phyloP scores from a whole-genome alignment of 2,329 filamentous ascomycete species.

The Trichoderma sp. region DNA sequence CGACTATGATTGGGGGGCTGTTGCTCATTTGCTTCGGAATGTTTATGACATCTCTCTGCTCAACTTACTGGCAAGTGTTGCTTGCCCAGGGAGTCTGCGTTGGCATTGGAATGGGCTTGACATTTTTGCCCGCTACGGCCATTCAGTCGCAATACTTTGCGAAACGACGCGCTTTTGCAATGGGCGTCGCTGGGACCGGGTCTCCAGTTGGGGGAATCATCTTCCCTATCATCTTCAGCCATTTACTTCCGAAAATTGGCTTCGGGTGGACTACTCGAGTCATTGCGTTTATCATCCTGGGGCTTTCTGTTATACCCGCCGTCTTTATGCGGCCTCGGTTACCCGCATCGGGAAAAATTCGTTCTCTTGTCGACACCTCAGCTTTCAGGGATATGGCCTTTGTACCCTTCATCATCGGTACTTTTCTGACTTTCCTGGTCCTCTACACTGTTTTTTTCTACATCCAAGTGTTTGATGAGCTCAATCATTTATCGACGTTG shows the following conservation, averaged over 20 bases:
- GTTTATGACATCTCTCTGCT: background rate
- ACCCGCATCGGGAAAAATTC: background rate
- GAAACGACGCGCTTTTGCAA: slow-evolving; percentile 31
- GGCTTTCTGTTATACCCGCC: slow-evolving; percentile 33
- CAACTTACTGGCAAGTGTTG: background rate
- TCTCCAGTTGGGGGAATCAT: slow-evolving; percentile 27
- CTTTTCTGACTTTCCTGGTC: background rate
- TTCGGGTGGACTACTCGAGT: slow-evolving; percentile 39
- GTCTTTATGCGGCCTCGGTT: slow-evolving; percentile 27
- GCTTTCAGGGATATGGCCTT: background rate
- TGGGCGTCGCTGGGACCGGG: slow-evolving; percentile 38
- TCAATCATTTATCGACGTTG: slow-evolving; percentile 36
- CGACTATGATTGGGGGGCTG: slow-evolving; percentile 33
- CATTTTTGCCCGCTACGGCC: slow-evolving; percentile 35
- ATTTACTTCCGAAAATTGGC: slow-evolving; percentile 33
- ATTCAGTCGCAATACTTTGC: slow-evolving; percentile 39
- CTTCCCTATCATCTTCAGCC: slow-evolving; percentile 41
- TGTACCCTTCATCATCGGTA: background rate
- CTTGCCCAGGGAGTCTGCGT: background rate
- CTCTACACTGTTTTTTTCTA: background rate
- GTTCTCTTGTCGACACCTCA: background rate
- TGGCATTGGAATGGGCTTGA: background rate
- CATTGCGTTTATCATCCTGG: slow-evolving; percentile 34
- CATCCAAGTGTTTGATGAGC: background rate
- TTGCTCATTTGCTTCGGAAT: background rate